Conservation (phyloP, 805 yeast genomes). For the Brettanomyces bruxellensis region DNA sequence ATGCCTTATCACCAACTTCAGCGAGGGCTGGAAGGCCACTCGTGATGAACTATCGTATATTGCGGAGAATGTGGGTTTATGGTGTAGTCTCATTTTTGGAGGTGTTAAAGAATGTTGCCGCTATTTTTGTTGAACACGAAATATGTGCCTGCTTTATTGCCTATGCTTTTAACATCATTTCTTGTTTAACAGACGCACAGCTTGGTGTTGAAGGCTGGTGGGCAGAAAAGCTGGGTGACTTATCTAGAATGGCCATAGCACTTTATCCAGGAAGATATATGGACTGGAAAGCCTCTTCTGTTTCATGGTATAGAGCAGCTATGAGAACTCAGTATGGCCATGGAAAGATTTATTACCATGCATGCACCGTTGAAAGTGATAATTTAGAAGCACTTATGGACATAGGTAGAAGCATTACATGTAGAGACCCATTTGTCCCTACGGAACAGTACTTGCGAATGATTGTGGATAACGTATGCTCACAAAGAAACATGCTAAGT, state of each 20-base stretch:
- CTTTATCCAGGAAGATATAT: constrained; percentile 68
- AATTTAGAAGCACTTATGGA: constrained; percentile 70
- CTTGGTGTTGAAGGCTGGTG: constrained; percentile 63
- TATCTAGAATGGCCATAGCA: constrained; percentile 83
- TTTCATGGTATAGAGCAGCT: constrained; percentile 73
- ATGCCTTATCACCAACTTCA: constrained; percentile 57
- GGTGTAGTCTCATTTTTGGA: constrained; percentile 77
- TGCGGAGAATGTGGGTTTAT: constrained; percentile 77
- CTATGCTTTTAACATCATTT: constrained; percentile 56
- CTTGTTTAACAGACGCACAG: constrained; percentile 44
- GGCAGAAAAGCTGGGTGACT: constrained; percentile 80
- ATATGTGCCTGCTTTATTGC: constrained; percentile 68
- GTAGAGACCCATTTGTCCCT: constrained; percentile 79
- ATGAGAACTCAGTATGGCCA: constrained; percentile 70
- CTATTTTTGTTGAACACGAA: constrained; percentile 64
- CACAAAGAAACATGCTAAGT: constrained; percentile 52
- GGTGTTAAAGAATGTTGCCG: constrained; percentile 64
- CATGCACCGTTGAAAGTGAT: constrained; percentile 78
- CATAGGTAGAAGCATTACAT: constrained; percentile 68
- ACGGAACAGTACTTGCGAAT: constrained; percentile 68
- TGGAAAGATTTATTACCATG: constrained; percentile 80
- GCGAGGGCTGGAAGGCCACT: constrained; percentile 71
- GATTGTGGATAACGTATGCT: constrained; percentile 70
- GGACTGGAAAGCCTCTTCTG: constrained; percentile 80
- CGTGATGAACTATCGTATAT: constrained; percentile 68